These are phyloP conservation scores for Zymoseptoria passerinii DNA, from an alignment of 2,329 filamentous ascomycete genomes.

Conservation along the genomic window DNA sequence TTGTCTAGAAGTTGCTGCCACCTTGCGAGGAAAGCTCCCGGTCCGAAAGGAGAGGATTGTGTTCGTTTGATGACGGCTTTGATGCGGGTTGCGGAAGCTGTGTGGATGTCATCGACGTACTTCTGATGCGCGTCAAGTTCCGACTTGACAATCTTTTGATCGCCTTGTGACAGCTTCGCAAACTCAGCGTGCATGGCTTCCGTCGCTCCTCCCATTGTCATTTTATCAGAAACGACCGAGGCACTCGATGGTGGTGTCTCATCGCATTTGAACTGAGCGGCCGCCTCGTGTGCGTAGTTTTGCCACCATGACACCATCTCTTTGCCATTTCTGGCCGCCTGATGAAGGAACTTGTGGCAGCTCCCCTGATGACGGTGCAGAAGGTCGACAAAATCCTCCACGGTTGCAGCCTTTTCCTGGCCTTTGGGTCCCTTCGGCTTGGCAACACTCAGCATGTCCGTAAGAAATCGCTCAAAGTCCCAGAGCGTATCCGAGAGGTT, in stretches of 20 bases:
- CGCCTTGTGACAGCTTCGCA: slow-evolving; percentile 39
- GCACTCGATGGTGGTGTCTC: slow-evolving; percentile 18
- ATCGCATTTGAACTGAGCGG: slow-evolving; percentile 46
- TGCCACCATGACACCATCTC: slow-evolving; percentile 55
- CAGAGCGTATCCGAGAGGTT: slow-evolving; percentile 62
- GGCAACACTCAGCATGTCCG: slow-evolving; percentile 57
- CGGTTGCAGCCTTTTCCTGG: slow-evolving; percentile 43
- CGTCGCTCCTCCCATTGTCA: slow-evolving; percentile 38
- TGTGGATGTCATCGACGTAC: slow-evolving; percentile 51
- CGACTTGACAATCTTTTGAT: slow-evolving; percentile 40
- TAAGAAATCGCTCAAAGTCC: slow-evolving; percentile 59
- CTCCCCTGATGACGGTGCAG: slow-evolving; percentile 56
- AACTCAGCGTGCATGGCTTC: slow-evolving; percentile 36
- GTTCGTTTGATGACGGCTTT: slow-evolving; percentile 45
- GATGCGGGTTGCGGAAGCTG: slow-evolving; percentile 48
- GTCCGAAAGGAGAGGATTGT: slow-evolving; percentile 46
- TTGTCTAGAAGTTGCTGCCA: slow-evolving; percentile 65
- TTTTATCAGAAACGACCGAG: slow-evolving; percentile 19
- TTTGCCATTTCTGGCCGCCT: slow-evolving; percentile 59
- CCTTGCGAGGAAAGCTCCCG: slow-evolving; percentile 62
- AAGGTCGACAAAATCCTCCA: slow-evolving; percentile 64
- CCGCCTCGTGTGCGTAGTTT: slow-evolving; percentile 51
- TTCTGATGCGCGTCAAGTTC: slow-evolving; percentile 52
- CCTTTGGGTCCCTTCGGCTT: slow-evolving; percentile 28
- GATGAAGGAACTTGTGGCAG: slow-evolving; percentile 63